Evolutionary conservation across 768 basidiomycete genomes (phyloP), one percentile per base, ranked within the genome.

Genomic region (Amanita rubescens): DNA sequence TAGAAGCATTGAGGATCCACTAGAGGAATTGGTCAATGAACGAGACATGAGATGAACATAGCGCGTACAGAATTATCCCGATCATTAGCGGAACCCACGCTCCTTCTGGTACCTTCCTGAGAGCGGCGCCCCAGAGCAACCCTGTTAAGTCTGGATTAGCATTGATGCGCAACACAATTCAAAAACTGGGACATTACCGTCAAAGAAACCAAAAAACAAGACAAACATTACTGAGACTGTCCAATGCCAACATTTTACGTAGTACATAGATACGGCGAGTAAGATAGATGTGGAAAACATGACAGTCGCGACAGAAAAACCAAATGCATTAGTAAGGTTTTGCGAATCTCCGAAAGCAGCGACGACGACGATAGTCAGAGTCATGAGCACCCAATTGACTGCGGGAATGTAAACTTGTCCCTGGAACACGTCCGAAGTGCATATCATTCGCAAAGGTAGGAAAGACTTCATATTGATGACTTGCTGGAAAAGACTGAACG

Each of bases 381-480:
- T 70, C 75, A 79, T 78, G 12, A 83, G 68, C 46, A 59, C 62
- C 76, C 80, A 85, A 62, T 87, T 87, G 51, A 78, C 70, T 2
- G 74, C 74, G 3, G 85, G 82, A 25, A 86, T 77, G 60, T 83
- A 87, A 14, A 87, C 73, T 56, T 86, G 84, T 1, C 84, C 85
- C 58, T 81, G 76, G n/a, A 79, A 71, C 1, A 68, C 73, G 22
- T 80, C 77, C 3, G 81, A 84, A 0, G 85, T 87, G 62, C 82
- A 75, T 3, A 74, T 58, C 74, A 85, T 78, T 8, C 73, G 72
- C 3, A 85, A 73, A 56, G 77, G 75, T 1, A 78, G 82, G 55
- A 84, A 72, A 32, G 75, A 72, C 52, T 79, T 78, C 66, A 77
- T 73, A 60, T 81, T 81, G 57, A 85, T 76, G 46, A 87, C 68